Evolutionary conservation across 164 flowering plant species (phyloP).

Genomic region (Chloranthus sessilifolius): DNA sequence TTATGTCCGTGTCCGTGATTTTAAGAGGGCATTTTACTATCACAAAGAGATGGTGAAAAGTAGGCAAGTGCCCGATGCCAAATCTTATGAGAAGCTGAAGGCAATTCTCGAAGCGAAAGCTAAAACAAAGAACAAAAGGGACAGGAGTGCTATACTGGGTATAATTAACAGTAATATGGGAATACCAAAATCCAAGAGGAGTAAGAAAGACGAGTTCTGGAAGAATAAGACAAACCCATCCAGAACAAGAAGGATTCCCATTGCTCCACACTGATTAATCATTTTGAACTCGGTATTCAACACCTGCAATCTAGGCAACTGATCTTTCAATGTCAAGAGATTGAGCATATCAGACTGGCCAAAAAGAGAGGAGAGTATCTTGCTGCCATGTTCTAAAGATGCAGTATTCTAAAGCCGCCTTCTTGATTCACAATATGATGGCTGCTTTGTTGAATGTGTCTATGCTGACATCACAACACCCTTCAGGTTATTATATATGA

Average conservation of each 20-base stretch:
- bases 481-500: too few relatives aligned
- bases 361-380: too few relatives aligned
- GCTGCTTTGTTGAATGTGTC: too few relatives aligned
- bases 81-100: slow-evolving; percentile 72
- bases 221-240: slow-evolving; percentile 48
- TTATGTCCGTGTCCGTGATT: slow-evolving; percentile 83
- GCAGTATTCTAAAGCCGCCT: too few relatives aligned
- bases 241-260: slow-evolving; percentile 4
- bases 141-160: slow-evolving; percentile 75
- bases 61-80: slow-evolving; percentile 71
- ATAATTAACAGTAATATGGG: slow-evolving; percentile 68
- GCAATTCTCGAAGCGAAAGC: slow-evolving; percentile 73
- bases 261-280: too few relatives aligned
- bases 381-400: too few relatives aligned
- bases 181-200: slow-evolving; percentile 41
- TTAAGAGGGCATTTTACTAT: slow-evolving; percentile 77
- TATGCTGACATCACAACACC: too few relatives aligned
- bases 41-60: slow-evolving; percentile 85
- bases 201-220: slow-evolving; percentile 94
- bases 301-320: too few relatives aligned
- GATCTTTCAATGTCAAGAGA: too few relatives aligned
- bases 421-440: too few relatives aligned
- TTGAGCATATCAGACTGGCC: too few relatives aligned
- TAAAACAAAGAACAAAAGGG: slow-evolving; percentile 59
- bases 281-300: too few relatives aligned